Percentiles rank a stretch among this genome's conserved stretches.
Evolutionary conservation across 169 alveolate genomes (phyloP).

Genomic region (Plasmodium knowlesi): DNA sequence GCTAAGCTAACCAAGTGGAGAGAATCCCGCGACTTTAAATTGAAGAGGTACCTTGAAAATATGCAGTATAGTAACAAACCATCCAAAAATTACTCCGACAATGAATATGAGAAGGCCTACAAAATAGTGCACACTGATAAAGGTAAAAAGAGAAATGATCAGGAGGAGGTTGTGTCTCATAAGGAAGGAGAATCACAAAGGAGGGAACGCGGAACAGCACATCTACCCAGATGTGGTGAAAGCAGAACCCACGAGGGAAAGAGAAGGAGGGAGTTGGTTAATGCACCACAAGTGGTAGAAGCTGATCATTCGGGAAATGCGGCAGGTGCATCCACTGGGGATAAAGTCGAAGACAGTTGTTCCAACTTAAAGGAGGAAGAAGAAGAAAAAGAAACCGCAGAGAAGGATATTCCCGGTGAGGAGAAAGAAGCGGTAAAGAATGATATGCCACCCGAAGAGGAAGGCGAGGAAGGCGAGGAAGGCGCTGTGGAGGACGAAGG

Average conservation of each 20-base stretch:
- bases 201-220: background rate
- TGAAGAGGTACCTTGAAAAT: conserved; percentile 41
- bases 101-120: conserved; percentile 54
- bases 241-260: background rate
- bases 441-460: background rate
- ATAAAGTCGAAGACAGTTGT: background rate
- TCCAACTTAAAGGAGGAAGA: background rate
- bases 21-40: conserved; percentile 46
- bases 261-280: background rate
- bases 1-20: conserved; percentile 83
- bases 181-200: background rate
- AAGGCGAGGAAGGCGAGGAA: background rate
- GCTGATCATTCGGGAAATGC: background rate
- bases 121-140: conserved; percentile 12
- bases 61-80: background rate
- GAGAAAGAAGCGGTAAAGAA: background rate
- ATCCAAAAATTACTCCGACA: conserved; percentile 20
- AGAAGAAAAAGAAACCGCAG: background rate
- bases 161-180: background rate
- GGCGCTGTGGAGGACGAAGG: background rate
- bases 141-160: background rate
- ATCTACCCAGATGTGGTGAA: background rate
- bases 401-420: too few relatives aligned
- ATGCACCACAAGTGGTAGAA: background rate
- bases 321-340: background rate